phyloP scores from a whole-genome alignment of 176 grass and related monocot genomes.

The Canna indica region DNA sequence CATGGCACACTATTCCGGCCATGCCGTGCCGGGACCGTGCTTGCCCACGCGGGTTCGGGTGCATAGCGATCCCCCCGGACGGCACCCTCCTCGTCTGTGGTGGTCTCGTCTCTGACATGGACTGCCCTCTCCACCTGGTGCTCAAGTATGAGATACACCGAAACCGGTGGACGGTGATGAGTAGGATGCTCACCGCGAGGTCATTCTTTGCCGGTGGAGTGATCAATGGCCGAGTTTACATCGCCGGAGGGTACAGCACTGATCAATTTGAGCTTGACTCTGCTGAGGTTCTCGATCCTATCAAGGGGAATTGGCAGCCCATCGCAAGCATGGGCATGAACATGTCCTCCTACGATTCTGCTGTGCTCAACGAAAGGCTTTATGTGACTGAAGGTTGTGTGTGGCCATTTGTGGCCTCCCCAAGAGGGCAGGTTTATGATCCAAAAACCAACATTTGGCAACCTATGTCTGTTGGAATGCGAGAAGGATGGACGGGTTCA shows the following conservation, averaged over 20 bases:
- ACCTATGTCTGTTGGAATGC: slow-evolving; percentile 68
- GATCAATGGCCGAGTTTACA: slow-evolving; percentile 55
- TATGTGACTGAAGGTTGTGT: slow-evolving; percentile 78
- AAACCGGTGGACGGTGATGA: slow-evolving; percentile 65
- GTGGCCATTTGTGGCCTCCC: slow-evolving; percentile 83
- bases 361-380: slow-evolving; percentile 47
- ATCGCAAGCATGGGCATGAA: slow-evolving; percentile 61
- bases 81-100: slow-evolving; percentile 79
- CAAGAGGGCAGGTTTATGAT: slow-evolving; percentile 70
- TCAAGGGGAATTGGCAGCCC: slow-evolving; percentile 44
- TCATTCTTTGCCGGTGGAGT: slow-evolving; percentile 87
- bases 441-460: slow-evolving; percentile 53
- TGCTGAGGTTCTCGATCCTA: slow-evolving; percentile 54
- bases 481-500: slow-evolving; percentile 79
- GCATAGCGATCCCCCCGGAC: slow-evolving; percentile 45
- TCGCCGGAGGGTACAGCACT: slow-evolving; percentile 75
- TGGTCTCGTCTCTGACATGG: slow-evolving; percentile 86
- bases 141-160: slow-evolving; percentile 61
- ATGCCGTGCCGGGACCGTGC: slow-evolving; percentile 78
- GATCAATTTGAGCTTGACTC: slow-evolving; percentile 82
- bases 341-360: slow-evolving; percentile 76
- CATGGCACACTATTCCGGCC: slow-evolving; percentile 76
- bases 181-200: slow-evolving; percentile 56
- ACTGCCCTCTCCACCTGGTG: slow-evolving; percentile 79
- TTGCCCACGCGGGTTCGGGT: slow-evolving; percentile 78